These are phyloP conservation scores for Bothriochloa decipiens DNA, from an alignment of 176 grass and related monocot species.

Conservation along the genomic window DNA sequence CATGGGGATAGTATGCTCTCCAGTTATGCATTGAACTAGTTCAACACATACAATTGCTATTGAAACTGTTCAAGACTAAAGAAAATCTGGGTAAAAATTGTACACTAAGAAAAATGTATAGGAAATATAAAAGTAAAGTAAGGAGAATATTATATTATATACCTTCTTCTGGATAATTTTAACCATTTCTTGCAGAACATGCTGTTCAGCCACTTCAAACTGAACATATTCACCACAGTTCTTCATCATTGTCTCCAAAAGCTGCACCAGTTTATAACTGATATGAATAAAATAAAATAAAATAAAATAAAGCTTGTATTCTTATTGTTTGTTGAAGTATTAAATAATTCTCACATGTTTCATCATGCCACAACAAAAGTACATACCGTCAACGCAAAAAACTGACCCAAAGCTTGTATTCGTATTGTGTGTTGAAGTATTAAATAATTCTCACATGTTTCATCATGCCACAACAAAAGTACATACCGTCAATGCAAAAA, in stretches of 20 bases:
- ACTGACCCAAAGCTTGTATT: constrained; percentile 54
- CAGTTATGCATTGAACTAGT: constrained; percentile 10
- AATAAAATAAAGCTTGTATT: constrained; percentile 10
- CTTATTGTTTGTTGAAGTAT: background rate
- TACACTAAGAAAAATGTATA: background rate
- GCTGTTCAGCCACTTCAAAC: constrained; percentile 74
- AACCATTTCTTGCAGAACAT: constrained; percentile 84
- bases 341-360: background rate
- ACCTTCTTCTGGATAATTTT: constrained; percentile 98
- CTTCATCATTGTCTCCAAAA: constrained; percentile 96
- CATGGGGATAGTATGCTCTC: background rate
- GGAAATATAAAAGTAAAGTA: background rate
- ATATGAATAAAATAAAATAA: constrained; percentile 27
- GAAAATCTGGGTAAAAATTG: background rate
- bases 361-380: constrained; percentile 16
- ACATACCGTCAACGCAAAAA: constrained; percentile 83
- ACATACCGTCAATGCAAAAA: constrained; percentile 82
- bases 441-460: background rate
- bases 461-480: constrained; percentile 16
- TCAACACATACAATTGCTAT: constrained; percentile 3
- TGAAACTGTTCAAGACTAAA: background rate
- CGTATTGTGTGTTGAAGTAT: background rate
- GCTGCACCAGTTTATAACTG: constrained; percentile 51
- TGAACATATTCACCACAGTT: constrained; percentile 82
- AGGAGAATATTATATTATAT: background rate